Evolutionary conservation across 108 stramenopile species (phyloP), one percentile per base, ranked within the genome.

Genomic region (Nitzschia sp.): DNA sequence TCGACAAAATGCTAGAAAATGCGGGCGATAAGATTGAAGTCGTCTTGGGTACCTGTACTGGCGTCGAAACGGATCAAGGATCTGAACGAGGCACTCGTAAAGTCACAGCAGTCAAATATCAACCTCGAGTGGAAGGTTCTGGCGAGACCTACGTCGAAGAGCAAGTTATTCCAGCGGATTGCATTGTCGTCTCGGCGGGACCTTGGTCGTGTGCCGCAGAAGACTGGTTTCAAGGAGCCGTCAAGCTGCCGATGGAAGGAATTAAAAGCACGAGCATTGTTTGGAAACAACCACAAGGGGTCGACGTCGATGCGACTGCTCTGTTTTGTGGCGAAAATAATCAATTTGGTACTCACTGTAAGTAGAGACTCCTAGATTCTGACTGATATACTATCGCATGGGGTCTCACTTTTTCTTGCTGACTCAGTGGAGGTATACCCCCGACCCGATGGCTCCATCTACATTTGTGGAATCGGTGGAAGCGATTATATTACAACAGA

Each of bases 241-340:
- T 94, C 34, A 41, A 80, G 50, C 63, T 94, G 22, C 93, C 93
- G 15, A 94, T 94, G 90, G 90, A 91, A 69, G 93, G 93, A 13
- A 78, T 94, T 38, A 94, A 94, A 59, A 79, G 76, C 26, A 94
- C 93, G 1, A 85, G 81, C 38, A 91, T 94, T 77, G 90, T 94
- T 6, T 91, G 88, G 90, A 90, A 88, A 54, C 74, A 88, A 47
- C 84, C 82, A 21, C 66, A 78, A 17, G 83, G 67, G 1, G 54
- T 23, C 1, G 28, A 55, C 19, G 86, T 93, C 2, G 96, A 97
- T 60, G 95, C 96, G 0, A 96, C 92, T 50, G 98, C 97, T 0
- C 74, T 96, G 17, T 99, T 99, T 72, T 98, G 97, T 79, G 97
- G 89, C 22, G 97, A 98, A 69, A 95, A 99, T 67, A 44, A 85